Conservation (phyloP, 148 eudicot genomes). For the Fagopyrum homotropicum region DNA sequence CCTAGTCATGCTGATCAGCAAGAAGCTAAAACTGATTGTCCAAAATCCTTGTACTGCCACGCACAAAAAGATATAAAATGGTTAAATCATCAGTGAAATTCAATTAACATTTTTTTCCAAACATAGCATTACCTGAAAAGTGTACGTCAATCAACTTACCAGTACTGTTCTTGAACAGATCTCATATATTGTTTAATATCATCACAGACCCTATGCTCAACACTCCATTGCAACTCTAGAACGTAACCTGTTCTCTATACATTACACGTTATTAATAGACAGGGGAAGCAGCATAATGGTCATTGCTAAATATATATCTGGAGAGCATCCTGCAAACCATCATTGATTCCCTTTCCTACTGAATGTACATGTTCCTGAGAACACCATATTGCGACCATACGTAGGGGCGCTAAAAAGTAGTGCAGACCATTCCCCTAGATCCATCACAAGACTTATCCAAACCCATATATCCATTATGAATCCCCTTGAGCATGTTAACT, state of each 20-base stretch:
- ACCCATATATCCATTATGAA: neutral
- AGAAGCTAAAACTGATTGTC: neutral
- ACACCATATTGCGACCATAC: neutral
- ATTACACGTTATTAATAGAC: neutral
- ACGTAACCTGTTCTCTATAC: neutral
- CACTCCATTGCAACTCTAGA: neutral
- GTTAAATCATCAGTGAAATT: neutral
- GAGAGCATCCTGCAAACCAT: neutral
- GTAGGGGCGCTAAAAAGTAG: neutral
- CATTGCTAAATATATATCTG: neutral
- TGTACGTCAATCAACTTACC: neutral
- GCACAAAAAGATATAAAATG: neutral
- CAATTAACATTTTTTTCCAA: neutral
- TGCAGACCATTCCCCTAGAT: neutral
- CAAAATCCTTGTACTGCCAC: neutral
- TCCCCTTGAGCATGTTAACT: neutral
- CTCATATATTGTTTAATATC: neutral
- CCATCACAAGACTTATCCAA: neutral
- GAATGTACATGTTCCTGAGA: neutral
- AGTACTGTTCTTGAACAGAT: neutral
- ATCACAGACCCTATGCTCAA: neutral
- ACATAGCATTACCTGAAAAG: neutral
- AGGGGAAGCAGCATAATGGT: neutral
- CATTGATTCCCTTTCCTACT: neutral
- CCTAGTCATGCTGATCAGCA: neutral